Evolutionary conservation across 345 rosid genomes (phyloP), one percentile per base, ranked within the genome.

Genomic region (Hypericum androsaemum): DNA sequence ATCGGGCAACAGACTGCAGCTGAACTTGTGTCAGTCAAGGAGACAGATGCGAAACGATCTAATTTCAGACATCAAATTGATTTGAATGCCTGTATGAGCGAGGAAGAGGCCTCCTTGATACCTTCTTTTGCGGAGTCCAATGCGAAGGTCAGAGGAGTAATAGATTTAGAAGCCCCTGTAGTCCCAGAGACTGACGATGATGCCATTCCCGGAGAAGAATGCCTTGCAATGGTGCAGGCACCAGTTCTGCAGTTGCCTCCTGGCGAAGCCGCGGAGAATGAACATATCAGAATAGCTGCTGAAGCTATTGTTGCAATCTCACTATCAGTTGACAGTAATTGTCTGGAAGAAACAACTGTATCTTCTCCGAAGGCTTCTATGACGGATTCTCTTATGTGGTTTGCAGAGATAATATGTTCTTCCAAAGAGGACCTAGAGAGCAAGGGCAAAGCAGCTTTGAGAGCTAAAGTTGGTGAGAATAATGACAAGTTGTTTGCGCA

Each of bases 301-400:
- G 94, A 84, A 74, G 79, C 86, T 59, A 80, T 90, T 55, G 79
- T 90, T 61, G 70, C 78, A 57, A 77, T 90, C 66, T 90, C 96
- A 43, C 73, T 68, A 51, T 65, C 71, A 47, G 58, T 32, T 61
- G 44, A 10, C 1, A 48, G 28, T n/a, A 38, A 12, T 35, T 64
- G n/a, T 63, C 40, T 69, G 49, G 75, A 70, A 54, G 78, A 66
- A 53, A 71, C 62, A 47, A 59, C 52, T 57, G 43, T 61, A 54
- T 50, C 41, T 61, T 39, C 65, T 36, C 52, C 71, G 8, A 82
- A 79, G 61, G 66, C 49, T 64, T 61, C 72, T 46, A 44, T 60
- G 52, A 53, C 59, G 38, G 71, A 75, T 45, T 78, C 76, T 47
- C 89, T 89, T 59, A 62, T 73, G 32, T 84, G 98, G 96, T 90